phyloP scores from a whole-genome alignment of 495 filamentous ascomycete species.

The Penicillium desertorum region DNA sequence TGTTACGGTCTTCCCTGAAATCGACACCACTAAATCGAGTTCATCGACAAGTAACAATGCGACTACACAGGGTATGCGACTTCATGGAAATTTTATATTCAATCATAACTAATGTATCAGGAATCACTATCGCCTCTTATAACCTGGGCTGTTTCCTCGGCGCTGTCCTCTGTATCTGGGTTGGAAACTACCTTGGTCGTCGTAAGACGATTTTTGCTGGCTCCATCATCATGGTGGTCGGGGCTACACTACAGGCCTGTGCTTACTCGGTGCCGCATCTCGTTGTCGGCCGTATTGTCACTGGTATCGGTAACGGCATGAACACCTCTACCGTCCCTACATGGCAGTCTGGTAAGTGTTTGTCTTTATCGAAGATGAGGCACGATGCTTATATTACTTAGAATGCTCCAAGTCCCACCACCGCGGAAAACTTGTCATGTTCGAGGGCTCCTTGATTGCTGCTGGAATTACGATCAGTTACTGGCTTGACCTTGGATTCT shows the following conservation, averaged over 20 bases:
- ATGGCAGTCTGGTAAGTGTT: slow-evolving; percentile 7
- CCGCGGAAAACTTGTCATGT: slow-evolving; percentile 30
- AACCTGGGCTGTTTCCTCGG: slow-evolving; percentile 73
- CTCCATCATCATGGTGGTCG: slow-evolving; percentile 68
- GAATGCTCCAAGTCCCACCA: slow-evolving; percentile 40
- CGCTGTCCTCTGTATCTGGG: slow-evolving; percentile 63
- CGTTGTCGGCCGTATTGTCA: slow-evolving; percentile 62
- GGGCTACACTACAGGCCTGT: slow-evolving; percentile 63
- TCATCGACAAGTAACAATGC: slow-evolving; percentile 38
- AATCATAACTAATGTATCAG: slow-evolving; percentile 21
- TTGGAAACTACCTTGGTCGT: slow-evolving; percentile 69
- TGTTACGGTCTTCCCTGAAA: slow-evolving; percentile 49
- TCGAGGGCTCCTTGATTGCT: slow-evolving; percentile 37
- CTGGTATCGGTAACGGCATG: slow-evolving; percentile 64
- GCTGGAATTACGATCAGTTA: slow-evolving; percentile 49
- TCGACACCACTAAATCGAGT: slow-evolving; percentile 44
- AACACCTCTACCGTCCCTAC: slow-evolving; percentile 48
- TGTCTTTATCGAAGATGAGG: fast-evolving
- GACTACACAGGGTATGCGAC: slow-evolving; percentile 49
- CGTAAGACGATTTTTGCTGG: slow-evolving; percentile 69
- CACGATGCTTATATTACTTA: background rate
- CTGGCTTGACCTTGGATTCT: slow-evolving; percentile 51
- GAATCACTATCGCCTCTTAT: slow-evolving; percentile 62
- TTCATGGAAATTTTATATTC: background rate
- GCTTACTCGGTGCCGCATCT: slow-evolving; percentile 60